Conservation (phyloP, 2,329 filamentous ascomycete genomes). For the Penicillium oxalicum region DNA sequence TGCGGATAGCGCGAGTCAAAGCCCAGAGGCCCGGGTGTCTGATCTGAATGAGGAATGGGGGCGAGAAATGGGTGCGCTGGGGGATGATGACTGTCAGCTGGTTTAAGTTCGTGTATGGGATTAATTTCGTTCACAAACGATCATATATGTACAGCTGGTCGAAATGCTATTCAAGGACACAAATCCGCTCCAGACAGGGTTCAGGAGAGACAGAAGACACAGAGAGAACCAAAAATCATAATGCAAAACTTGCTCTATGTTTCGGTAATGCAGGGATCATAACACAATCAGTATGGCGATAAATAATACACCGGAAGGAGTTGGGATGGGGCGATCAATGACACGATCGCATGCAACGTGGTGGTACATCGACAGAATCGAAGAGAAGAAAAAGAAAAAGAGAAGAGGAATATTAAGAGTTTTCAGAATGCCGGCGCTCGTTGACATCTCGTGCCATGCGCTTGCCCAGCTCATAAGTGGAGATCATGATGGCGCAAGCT, state of each 20-base stretch:
- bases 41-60: background rate
- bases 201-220: background rate
- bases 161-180: slow-evolving; percentile 6
- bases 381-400: background rate
- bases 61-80: background rate
- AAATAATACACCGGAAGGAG: slow-evolving; percentile 8
- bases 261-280: slow-evolving; percentile 20
- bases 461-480: slow-evolving; percentile 94
- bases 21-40: slow-evolving; percentile 1
- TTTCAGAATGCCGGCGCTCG: slow-evolving; percentile 41
- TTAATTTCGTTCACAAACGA: slow-evolving; percentile 3
- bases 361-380: slow-evolving; percentile 10
- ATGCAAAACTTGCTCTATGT: slow-evolving; percentile 18
- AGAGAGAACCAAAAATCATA: slow-evolving; percentile 2
- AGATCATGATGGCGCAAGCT: slow-evolving; percentile 98
- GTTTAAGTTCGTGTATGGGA: background rate
- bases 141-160: slow-evolving; percentile 8
- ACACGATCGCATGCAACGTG: slow-evolving; percentile 15
- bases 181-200: slow-evolving; percentile 8
- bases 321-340: slow-evolving; percentile 9
- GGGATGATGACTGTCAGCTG: background rate
- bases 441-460: slow-evolving; percentile 75
- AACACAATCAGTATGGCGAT: slow-evolving; percentile 14
- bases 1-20: slow-evolving; percentile 16
- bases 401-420: slow-evolving; percentile 7